A percentile compares a stretch with the other conserved stretches of the same genome.
phyloP scores from a whole-genome alignment of 495 filamentous ascomycete genomes.

The Chlorociboria aeruginascens region DNA sequence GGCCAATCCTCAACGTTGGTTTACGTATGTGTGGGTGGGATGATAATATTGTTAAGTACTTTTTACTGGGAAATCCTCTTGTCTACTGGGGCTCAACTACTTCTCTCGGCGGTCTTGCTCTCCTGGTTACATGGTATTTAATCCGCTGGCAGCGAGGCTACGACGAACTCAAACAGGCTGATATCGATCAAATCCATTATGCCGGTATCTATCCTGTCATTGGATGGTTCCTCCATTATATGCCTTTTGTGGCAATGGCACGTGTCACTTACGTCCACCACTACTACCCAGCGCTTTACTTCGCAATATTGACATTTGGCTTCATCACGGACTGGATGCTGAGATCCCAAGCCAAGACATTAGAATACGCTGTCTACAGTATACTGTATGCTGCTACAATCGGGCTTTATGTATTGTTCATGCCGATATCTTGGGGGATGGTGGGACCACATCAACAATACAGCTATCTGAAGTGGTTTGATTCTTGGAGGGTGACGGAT shows the following conservation, averaged over 20 bases:
- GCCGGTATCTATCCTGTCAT: conserved; percentile 81
- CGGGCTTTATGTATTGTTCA: conserved; percentile 77
- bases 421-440: conserved; percentile 96
- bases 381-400: conserved; percentile 60
- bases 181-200: conserved; percentile 91
- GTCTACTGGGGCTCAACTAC: conserved; percentile 92
- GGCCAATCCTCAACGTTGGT: conserved; percentile 91
- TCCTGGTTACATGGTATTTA: conserved; percentile 71
- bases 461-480: conserved; percentile 87
- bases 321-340: conserved; percentile 82
- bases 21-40: conserved; percentile 99
- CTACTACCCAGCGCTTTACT: conserved; percentile 98
- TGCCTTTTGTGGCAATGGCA: conserved; percentile 94
- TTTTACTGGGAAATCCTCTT: conserved; percentile 89
- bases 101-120: conserved; percentile 56
- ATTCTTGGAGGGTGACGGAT: conserved; percentile 53
- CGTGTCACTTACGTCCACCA: conserved; percentile 98
- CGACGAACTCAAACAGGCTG: conserved; percentile 61
- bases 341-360: conserved; percentile 42
- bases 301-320: conserved; percentile 80
- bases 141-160: conserved; percentile 95
- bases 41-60: conserved; percentile 90
- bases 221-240: conserved; percentile 92
- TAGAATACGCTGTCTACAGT: conserved; percentile 53
- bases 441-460: conserved; percentile 72